Percentiles rank a stretch among this genome's conserved stretches.
Conservation (phyloP, 768 basidiomycete species). For the Suillus clintonianus region DNA sequence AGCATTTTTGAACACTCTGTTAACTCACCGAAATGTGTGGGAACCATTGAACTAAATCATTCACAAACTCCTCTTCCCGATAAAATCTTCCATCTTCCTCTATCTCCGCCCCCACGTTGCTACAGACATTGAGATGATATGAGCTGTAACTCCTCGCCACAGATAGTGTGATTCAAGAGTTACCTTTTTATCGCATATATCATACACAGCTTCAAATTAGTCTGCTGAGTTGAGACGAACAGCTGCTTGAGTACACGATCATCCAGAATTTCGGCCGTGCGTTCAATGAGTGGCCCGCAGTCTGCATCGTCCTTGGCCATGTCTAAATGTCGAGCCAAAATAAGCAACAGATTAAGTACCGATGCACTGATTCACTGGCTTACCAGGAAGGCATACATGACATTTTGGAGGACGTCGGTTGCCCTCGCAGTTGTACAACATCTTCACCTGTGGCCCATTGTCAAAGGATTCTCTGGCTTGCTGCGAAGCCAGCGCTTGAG, state of each 20-base stretch:
- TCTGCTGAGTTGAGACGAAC: conserved; percentile 25
- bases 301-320: conserved; percentile 16
- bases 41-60: too few relatives aligned
- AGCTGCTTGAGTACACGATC: conserved; percentile 16
- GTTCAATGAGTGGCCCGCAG: conserved; percentile 15
- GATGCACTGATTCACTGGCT: not conserved
- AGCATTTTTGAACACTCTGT: too few relatives aligned
- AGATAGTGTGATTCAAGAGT: too few relatives aligned
- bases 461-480: conserved; percentile 11
- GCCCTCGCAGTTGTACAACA: not conserved
- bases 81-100: too few relatives aligned
- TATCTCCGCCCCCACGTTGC: too few relatives aligned
- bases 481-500: conserved; percentile 12
- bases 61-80: too few relatives aligned
- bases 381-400: not conserved
- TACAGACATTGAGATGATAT: too few relatives aligned
- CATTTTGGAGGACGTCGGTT: not conserved
- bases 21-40: too few relatives aligned
- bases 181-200: not conserved
- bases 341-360: not conserved
- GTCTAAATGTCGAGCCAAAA: conserved; percentile 5
- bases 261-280: conserved; percentile 22
- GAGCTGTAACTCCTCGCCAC: too few relatives aligned
- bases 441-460: not conserved
- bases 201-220: conserved; percentile 18